A percentile compares a stretch with the other conserved stretches of the same genome.
phyloP scores from a whole-genome alignment of 2,329 filamentous ascomycete genomes.

The Cylindrodendrum hubeiense region DNA sequence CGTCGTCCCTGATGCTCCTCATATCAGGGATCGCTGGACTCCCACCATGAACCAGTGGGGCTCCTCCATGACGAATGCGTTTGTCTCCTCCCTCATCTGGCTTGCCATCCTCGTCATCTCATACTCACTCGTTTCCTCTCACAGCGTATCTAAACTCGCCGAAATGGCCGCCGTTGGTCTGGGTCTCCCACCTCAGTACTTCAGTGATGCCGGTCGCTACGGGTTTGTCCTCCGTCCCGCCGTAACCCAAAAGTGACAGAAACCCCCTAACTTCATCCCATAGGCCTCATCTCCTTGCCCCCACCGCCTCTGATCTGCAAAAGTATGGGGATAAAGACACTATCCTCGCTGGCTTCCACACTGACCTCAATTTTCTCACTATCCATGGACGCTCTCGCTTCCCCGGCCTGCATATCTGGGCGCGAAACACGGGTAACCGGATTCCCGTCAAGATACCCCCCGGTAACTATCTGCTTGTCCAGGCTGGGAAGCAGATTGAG shows the following conservation, averaged over 20 bases:
- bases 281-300: constrained; percentile 71
- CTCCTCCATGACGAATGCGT: constrained; percentile 71
- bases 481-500: constrained; percentile 74
- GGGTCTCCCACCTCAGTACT: constrained; percentile 64
- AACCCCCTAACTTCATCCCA: not conserved
- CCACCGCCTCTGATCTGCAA: constrained; percentile 68
- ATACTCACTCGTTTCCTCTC: constrained; percentile 27
- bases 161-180: constrained; percentile 71
- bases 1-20: constrained; percentile 62
- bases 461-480: constrained; percentile 70
- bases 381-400: constrained; percentile 74
- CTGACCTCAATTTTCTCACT: constrained; percentile 74
- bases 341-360: constrained; percentile 74
- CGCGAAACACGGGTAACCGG: constrained; percentile 70
- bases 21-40: constrained; percentile 64
- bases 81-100: constrained; percentile 42
- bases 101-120: not conserved
- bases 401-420: constrained; percentile 73
- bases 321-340: constrained; percentile 67
- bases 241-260: not conserved
- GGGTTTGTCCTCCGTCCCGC: constrained; percentile 53
- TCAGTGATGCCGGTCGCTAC: constrained; percentile 67
- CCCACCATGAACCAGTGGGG: constrained; percentile 70
- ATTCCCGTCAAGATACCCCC: constrained; percentile 70
- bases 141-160: constrained; percentile 66